Conservation (phyloP, 768 basidiomycete genomes). For the Piloderma croceum region DNA sequence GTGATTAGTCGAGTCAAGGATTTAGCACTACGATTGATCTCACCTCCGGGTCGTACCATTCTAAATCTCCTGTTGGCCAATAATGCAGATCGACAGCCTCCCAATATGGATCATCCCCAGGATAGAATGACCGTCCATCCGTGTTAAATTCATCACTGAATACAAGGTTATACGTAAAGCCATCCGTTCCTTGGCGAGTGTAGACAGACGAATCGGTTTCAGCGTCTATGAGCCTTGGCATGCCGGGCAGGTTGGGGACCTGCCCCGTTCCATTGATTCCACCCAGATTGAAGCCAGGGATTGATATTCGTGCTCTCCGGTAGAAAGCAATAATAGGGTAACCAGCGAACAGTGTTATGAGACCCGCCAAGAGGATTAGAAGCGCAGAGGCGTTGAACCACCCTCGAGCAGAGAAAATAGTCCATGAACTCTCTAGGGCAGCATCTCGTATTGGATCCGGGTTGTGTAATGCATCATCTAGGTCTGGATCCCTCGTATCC, state of each 20-base stretch:
- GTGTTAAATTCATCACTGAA: slow-evolving; percentile 85
- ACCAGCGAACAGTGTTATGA: slow-evolving; percentile 79
- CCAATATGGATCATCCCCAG: slow-evolving; percentile 80
- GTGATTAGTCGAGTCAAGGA: slow-evolving; percentile 1
- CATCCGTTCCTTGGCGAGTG: slow-evolving; percentile 66
- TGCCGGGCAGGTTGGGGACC: slow-evolving; percentile 65
- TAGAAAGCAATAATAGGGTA: slow-evolving; percentile 66
- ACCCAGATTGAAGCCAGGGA: background rate
- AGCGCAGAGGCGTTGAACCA: slow-evolving; percentile 77
- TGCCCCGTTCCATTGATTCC: slow-evolving; percentile 86
- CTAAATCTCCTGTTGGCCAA: slow-evolving; percentile 76
- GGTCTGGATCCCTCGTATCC: slow-evolving; percentile 69
- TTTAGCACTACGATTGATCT: slow-evolving; percentile 14
- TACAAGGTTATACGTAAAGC: slow-evolving; percentile 71
- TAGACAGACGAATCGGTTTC: slow-evolving; percentile 61
- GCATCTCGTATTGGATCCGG: slow-evolving; percentile 73
- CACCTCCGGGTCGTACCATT: slow-evolving; percentile 80
- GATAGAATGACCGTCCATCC: slow-evolving; percentile 70
- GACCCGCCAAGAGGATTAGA: slow-evolving; percentile 56
- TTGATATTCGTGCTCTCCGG: slow-evolving; percentile 4
- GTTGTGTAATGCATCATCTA: slow-evolving; percentile 88
- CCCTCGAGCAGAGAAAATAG: slow-evolving; percentile 76
- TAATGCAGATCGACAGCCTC: slow-evolving; percentile 86
- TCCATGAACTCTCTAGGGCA: slow-evolving; percentile 52
- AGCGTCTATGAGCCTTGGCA: slow-evolving; percentile 68